These are phyloP conservation scores for Shiraia bambusicola DNA, from an alignment of 2,329 filamentous ascomycete genomes.

Conservation along the genomic window DNA sequence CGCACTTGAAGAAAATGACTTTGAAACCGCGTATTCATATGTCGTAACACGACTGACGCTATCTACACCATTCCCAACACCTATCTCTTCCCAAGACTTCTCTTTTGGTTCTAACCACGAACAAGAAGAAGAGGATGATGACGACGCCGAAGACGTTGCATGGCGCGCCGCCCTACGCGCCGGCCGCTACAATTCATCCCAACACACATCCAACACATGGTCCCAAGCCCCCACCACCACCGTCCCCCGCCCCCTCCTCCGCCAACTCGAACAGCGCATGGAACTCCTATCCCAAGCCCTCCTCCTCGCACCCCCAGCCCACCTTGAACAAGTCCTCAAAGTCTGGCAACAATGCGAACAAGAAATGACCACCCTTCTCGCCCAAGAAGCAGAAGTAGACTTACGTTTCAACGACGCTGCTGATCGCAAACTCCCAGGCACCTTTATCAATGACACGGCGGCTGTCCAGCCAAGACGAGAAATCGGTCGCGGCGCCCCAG, in stretches of 20 bases:
- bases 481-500: conserved; percentile 45
- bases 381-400: conserved; percentile 67
- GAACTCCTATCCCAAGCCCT: conserved; percentile 77
- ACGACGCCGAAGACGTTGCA: conserved; percentile 63
- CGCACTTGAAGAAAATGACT: conserved; percentile 73
- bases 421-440: conserved; percentile 56
- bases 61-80: conserved; percentile 26
- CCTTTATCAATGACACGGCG: conserved; percentile 43
- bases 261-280: conserved; percentile 77
- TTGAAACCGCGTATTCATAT: conserved; percentile 85
- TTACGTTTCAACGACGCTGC: conserved; percentile 69
- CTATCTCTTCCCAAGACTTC: conserved; percentile 25
- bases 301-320: conserved; percentile 67
- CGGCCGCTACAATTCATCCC: conserved; percentile 65
- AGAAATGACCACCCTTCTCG: conserved; percentile 67
- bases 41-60: conserved; percentile 68
- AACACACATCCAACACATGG: conserved; percentile 42
- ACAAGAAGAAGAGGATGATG: conserved; percentile 20
- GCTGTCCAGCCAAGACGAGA: conserved; percentile 45
- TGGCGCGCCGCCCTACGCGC: conserved; percentile 78
- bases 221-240: conserved; percentile 41
- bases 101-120: conserved; percentile 29
- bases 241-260: conserved; percentile 58
- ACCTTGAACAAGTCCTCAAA: conserved; percentile 73
- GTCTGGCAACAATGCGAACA: conserved; percentile 77